Evolutionary conservation across 2,329 filamentous ascomycete genomes (phyloP), one percentile per base, ranked within the genome.

Genomic region (Zymoseptoria crescenta): DNA sequence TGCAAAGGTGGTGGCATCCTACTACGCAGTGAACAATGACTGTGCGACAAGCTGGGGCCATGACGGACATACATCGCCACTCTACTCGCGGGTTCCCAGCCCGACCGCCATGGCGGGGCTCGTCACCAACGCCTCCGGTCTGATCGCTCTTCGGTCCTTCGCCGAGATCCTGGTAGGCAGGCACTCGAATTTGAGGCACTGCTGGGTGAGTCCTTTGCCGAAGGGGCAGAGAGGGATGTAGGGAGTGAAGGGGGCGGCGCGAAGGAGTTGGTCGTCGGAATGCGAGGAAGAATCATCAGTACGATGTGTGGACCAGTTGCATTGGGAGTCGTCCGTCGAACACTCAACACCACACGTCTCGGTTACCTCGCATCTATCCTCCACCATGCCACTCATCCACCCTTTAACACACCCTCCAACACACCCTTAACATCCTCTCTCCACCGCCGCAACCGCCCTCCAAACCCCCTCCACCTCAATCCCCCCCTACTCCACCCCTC

Each of bases 101-200:
- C 91, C 91, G 0, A 87, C 91, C n/a, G 91, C 87, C 28, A 82
- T 95, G 49, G 89, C 91, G 0, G 89, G 91, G 3, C 84, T 91
- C 0, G 84, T 92, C 41, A 85, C 83, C 49, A 85, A 80, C 56
- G 83, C 84, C 5, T 76, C 74, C 2, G 86, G 88, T 3, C 80
- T 92, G 16, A 85, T 89, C 65, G 75, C 82, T 19, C 81, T 88
- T 54, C 83, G 88, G 41, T 92, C 92, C 78, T 92, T 92, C 74
- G 83, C 91, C 61, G 88, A 88, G 59, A 86, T 93, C 48, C 81
- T 92, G 0, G 89, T 88, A 48, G 87, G 86, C 1, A 83, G n/a
- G n/a, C n/a, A n/a, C n/a, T n/a, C n/a, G 29, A 89, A 91, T 69
- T 29, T 92, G 54, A 75, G 77, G 4, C 80, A 93, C 52, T 74